Base-by-base conservation (phyloP, 1,284 basidiomycete genomes). In the Rhodotorula sp. region DNA sequence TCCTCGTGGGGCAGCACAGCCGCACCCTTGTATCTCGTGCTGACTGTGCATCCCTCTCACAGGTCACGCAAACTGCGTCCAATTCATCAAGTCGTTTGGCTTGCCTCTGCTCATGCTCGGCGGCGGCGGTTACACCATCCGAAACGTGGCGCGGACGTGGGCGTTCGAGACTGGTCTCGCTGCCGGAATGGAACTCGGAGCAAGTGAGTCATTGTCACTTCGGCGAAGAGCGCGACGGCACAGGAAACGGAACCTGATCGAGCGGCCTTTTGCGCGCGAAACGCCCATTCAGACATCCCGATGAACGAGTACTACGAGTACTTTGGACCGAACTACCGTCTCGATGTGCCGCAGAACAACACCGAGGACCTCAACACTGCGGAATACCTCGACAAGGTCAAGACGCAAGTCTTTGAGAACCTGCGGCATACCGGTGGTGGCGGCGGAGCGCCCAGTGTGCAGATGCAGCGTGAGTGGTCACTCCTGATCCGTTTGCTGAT, bases 221-320 rank as follows among this genome's bases (percentile, higher is more conserved):
- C n/a, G n/a, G n/a, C n/a, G n/a, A n/a, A n/a, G n/a, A n/a, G n/a
- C n/a, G n/a, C n/a, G n/a, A n/a, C n/a, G n/a, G n/a, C n/a, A n/a
- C n/a, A n/a, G n/a, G n/a, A n/a, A n/a, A n/a, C n/a, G n/a, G n/a
- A n/a, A n/a, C n/a, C n/a, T n/a, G n/a, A n/a, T n/a, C n/a, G n/a
- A n/a, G n/a, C n/a, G n/a, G n/a, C n/a, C n/a, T n/a, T n/a, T n/a
- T n/a, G n/a, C n/a, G n/a, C n/a, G n/a, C n/a, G n/a, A n/a, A n/a
- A n/a, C n/a, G 15, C 33, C 17, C 24, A 18, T 1, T 15, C 79
- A 93, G 93, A 91, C 77, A 95, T 97, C 65, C 94, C 94, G 0
- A 90, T 94, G 74, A 97, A 97, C 79, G 95, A 97, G 81, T 97
- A 99, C 82, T 98, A 96, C 81, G 95, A 99, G 80, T 99, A 99